Evolutionary conservation across 768 basidiomycete genomes (phyloP).

Genomic region (Lactarius vividus): DNA sequence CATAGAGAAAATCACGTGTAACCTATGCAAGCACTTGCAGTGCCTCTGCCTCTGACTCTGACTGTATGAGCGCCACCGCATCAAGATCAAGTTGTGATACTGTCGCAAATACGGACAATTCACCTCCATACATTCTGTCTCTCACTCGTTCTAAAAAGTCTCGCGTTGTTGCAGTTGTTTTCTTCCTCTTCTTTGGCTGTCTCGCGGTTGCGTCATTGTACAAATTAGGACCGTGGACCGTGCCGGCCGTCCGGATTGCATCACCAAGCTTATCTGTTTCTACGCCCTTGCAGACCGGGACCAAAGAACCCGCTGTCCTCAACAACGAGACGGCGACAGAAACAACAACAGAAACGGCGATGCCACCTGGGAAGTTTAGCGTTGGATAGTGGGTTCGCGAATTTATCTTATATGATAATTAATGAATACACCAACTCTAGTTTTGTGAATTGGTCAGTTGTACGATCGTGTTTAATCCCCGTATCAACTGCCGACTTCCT

Average conservation of each 20-base stretch:
- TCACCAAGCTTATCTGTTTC: constrained; percentile 2
- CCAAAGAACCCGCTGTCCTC: constrained; percentile 1
- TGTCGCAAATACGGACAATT: constrained; percentile 17
- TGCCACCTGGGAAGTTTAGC: constrained; percentile 58
- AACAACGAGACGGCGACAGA: constrained; percentile 24
- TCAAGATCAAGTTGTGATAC: no score
- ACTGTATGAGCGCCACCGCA: neutral
- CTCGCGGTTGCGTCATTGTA: constrained; percentile 19
- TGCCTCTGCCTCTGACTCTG: neutral
- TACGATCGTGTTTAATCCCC: constrained; percentile 4
- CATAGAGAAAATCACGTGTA: neutral
- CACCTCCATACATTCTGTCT: neutral
- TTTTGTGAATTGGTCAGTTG: constrained; percentile 70
- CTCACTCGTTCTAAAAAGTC: constrained; percentile 9
- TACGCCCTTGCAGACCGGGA: constrained; percentile 3
- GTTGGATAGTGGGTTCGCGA: constrained; percentile 68
- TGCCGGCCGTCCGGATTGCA: constrained; percentile 9
- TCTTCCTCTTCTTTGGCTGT: constrained; percentile 13
- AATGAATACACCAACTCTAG: constrained; percentile 37
- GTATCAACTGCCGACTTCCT: constrained; percentile 7
- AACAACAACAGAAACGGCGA: constrained; percentile 28
- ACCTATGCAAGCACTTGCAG: neutral
- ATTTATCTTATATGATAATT: constrained; percentile 5
- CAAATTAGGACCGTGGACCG: constrained; percentile 24
- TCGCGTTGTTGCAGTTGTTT: constrained; percentile 9